Percentiles rank a stretch among this genome's conserved stretches.
Evolutionary conservation across 2,329 filamentous ascomycete genomes (phyloP).

Genomic region (Ophiocordyceps robertsii): DNA sequence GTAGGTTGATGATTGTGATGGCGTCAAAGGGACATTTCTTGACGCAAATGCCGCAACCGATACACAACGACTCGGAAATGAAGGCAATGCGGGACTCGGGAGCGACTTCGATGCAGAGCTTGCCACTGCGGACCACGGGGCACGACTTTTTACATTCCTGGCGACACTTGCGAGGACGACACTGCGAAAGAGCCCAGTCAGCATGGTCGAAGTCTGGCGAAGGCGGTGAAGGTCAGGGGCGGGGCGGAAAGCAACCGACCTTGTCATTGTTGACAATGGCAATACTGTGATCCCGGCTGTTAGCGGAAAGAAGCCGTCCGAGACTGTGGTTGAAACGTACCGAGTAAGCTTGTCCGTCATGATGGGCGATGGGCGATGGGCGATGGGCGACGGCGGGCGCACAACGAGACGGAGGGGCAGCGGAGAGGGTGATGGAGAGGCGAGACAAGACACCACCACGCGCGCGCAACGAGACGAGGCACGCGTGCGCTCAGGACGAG

Average conservation of each 20-base stretch:
- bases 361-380: slow-evolving; percentile 14
- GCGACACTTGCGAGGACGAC: slow-evolving; percentile 60
- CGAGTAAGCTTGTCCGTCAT: slow-evolving; percentile 95
- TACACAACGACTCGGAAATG: slow-evolving; percentile 91
- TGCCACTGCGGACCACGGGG: slow-evolving; percentile 92
- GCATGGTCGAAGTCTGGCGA: slow-evolving; percentile 12
- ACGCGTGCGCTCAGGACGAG: slow-evolving; percentile 2
- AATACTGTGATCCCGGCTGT: slow-evolving; percentile 49
- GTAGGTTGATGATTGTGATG: slow-evolving; percentile 99
- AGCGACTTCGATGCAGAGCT: slow-evolving; percentile 91
- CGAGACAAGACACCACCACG: neutral
- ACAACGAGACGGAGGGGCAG: neutral
- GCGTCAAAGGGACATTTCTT: slow-evolving; percentile 99
- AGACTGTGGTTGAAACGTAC: slow-evolving; percentile 36
- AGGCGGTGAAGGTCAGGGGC: slow-evolving; percentile 13
- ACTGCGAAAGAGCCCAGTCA: slow-evolving; percentile 14
- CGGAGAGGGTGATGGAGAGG: neutral
- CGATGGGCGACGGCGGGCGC: neutral
- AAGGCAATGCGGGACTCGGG: slow-evolving; percentile 88
- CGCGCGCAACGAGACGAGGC: slow-evolving; percentile 6
- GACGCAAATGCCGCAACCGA: slow-evolving; percentile 97
- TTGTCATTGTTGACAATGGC: slow-evolving; percentile 99
- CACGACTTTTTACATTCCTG: slow-evolving; percentile 99
- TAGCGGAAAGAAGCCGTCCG: slow-evolving; percentile 6
- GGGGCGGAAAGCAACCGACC: slow-evolving; percentile 32